A percentile compares a stretch with the other conserved stretches of the same genome.
phyloP scores from a whole-genome alignment of 139 green algal genomes.

The Astrephomene gubernaculifera region DNA sequence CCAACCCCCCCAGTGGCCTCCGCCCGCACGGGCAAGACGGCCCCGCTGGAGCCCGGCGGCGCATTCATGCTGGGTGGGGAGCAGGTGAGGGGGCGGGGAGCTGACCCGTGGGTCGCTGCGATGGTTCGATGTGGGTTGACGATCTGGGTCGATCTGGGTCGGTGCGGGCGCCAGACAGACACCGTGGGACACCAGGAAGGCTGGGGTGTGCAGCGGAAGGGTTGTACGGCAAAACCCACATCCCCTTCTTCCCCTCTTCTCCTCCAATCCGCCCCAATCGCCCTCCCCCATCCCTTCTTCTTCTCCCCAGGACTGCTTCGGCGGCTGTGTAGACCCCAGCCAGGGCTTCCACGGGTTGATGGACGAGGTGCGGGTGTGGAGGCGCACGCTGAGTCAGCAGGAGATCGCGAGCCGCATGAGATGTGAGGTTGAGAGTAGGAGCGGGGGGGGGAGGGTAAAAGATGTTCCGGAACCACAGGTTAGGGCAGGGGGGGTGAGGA shows the following conservation, averaged over 20 bases:
- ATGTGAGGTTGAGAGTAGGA: constrained; percentile 19
- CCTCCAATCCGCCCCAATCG: neutral
- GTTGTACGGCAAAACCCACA: neutral
- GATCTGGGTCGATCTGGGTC: too few relatives aligned
- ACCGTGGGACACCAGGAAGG: too few relatives aligned
- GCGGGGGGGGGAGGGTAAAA: neutral
- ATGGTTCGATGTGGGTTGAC: too few relatives aligned
- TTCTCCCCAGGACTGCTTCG: constrained; percentile 83
- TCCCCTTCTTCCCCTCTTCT: neutral
- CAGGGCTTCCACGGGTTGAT: constrained; percentile 88
- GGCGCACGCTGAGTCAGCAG: constrained; percentile 68
- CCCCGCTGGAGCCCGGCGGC: constrained; percentile 71
- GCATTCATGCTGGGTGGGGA: constrained; percentile 89
- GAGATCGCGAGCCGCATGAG: constrained; percentile 86
- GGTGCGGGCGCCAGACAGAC: too few relatives aligned
- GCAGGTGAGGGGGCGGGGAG: constrained; percentile 63
- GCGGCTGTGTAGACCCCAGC: constrained; percentile 81
- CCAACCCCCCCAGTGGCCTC: constrained; percentile 52
- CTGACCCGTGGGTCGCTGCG: too few relatives aligned
- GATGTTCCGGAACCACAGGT: neutral
- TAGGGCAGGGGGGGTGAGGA: too few relatives aligned
- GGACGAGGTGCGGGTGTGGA: constrained; percentile 84
- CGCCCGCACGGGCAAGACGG: constrained; percentile 67
- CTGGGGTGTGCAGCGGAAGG: too few relatives aligned
- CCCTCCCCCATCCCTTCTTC: neutral